phyloP scores from a whole-genome alignment of 192 early-diverging fungal species.

The Coemansia sp. region DNA sequence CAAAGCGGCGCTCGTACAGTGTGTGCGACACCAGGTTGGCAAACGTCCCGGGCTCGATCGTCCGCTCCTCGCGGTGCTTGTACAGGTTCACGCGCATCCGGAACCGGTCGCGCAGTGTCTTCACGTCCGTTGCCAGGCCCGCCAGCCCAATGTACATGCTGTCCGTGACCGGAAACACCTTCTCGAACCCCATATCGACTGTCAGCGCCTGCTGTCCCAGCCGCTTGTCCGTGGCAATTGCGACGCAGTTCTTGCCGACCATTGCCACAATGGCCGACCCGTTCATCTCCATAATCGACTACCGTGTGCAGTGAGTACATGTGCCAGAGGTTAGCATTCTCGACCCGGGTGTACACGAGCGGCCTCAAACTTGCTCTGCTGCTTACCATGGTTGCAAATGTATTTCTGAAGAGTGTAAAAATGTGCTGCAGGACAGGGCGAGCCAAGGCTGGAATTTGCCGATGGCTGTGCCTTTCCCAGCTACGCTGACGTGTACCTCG shows the following conservation, averaged over 20 bases:
- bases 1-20: constrained; percentile 93
- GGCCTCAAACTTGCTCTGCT: too few species aligned
- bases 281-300: constrained; percentile 49
- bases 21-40: constrained; percentile 91
- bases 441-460: too few species aligned
- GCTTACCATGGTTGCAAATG: constrained; percentile 13
- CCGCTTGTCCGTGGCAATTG: constrained; percentile 92
- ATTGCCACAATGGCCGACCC: constrained; percentile 93
- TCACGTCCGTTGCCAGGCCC: constrained; percentile 94
- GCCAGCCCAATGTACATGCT: constrained; percentile 84
- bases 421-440: background rate
- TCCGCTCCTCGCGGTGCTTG: constrained; percentile 90
- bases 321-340: background rate
- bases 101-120: constrained; percentile 88
- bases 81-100: constrained; percentile 95
- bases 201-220: constrained; percentile 92
- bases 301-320: background rate
- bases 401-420: background rate
- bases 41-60: constrained; percentile 91
- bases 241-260: constrained; percentile 98
- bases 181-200: constrained; percentile 91
- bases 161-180: constrained; percentile 84
- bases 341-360: background rate
- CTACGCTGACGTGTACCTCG: constrained; percentile 9
- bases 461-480: too few species aligned